These are phyloP conservation scores for Penicillium sp. DNA, from an alignment of 2,329 filamentous ascomycete species.

Conservation along the genomic window DNA sequence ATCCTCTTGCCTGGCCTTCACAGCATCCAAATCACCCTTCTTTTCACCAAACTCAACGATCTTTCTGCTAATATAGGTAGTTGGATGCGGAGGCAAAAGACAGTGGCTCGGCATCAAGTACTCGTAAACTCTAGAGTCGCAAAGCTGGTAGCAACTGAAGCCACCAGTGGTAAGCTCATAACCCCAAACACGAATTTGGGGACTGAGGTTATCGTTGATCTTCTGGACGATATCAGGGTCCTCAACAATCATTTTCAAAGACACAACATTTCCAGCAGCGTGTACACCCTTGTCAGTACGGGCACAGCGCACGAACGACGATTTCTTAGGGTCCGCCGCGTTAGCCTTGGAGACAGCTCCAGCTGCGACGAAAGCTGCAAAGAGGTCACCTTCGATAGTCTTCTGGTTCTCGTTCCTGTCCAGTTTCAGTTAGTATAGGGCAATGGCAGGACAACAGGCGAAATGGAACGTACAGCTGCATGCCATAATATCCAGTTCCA, in stretches of 20 bases:
- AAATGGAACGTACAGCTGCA: constrained; percentile 63
- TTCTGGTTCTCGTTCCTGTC: constrained; percentile 59
- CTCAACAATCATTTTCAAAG: constrained; percentile 91
- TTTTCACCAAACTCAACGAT: constrained; percentile 72
- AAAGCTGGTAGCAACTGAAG: constrained; percentile 92
- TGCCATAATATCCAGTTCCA: constrained; percentile 92
- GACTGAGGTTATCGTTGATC: constrained; percentile 79
- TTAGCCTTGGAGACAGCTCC: constrained; percentile 96
- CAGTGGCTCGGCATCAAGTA: constrained; percentile 93
- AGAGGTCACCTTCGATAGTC: constrained; percentile 94
- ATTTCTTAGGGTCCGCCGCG: constrained; percentile 94
- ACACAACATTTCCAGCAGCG: constrained; percentile 91
- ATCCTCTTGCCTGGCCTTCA: constrained; percentile 66
- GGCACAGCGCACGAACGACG: constrained; percentile 85
- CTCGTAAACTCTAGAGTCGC: constrained; percentile 95
- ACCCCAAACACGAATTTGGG: constrained; percentile 93
- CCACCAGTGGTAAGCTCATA: constrained; percentile 81
- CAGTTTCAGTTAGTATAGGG: not conserved
- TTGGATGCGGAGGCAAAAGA: constrained; percentile 85
- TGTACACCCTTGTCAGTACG: constrained; percentile 97
- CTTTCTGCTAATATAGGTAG: constrained; percentile 77
- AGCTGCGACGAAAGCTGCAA: constrained; percentile 82
- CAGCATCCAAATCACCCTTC: constrained; percentile 64
- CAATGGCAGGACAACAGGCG: not conserved
- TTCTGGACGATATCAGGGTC: constrained; percentile 80